phyloP scores from a whole-genome alignment of 768 basidiomycete genomes.

The Xerocomellus dryophilus region DNA sequence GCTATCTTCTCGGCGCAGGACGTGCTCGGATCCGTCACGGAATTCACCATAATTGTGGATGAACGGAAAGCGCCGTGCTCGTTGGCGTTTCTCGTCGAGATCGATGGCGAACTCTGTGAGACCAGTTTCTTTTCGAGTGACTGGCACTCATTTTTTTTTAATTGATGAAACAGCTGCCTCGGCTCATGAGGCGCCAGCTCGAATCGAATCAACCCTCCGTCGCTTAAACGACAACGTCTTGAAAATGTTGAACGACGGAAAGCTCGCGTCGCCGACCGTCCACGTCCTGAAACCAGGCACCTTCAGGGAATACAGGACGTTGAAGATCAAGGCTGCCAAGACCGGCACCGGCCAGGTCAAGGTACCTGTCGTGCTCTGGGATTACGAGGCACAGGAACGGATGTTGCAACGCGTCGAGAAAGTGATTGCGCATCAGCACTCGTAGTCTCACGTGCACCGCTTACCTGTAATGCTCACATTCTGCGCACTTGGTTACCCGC shows the following conservation, averaged over 20 bases:
- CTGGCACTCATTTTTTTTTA: not conserved
- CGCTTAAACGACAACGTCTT: conserved; percentile 1
- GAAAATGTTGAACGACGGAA: not conserved
- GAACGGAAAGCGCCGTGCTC: not conserved
- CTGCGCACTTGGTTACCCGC: too few relatives aligned
- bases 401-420: conserved; percentile 10
- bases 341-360: conserved; percentile 18
- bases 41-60: conserved; percentile 21
- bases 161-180: not conserved
- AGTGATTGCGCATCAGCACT: not conserved
- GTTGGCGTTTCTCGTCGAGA: conserved; percentile 12
- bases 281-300: conserved; percentile 16
- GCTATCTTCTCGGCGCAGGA: conserved; percentile 16
- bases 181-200: conserved; percentile 1
- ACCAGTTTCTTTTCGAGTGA: not conserved
- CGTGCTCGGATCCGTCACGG: conserved; percentile 6
- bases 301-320: conserved; percentile 15
- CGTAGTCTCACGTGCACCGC: too few relatives aligned
- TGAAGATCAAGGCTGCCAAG: conserved; percentile 4
- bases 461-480: too few relatives aligned
- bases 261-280: conserved; percentile 11
- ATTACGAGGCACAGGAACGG: conserved; percentile 12
- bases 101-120: conserved; percentile 8
- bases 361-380: conserved; percentile 19
- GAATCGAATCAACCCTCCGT: conserved; percentile 5